Conservation (phyloP, 1,284 basidiomycete genomes). For the Rhodofomes roseus region DNA sequence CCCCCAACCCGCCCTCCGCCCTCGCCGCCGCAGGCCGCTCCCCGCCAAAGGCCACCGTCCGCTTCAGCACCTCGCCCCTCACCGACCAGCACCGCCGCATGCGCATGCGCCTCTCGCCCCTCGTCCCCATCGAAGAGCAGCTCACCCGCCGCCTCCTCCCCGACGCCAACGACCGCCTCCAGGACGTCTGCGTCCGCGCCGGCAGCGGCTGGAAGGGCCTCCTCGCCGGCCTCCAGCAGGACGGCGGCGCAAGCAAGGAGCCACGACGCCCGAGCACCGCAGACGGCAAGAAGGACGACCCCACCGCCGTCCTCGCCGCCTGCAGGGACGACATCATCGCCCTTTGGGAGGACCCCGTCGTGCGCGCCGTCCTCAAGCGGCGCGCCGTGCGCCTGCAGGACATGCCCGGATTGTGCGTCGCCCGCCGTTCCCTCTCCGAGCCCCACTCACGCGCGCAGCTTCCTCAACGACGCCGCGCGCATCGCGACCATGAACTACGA, state of each 20-base stretch:
- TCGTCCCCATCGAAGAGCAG: constrained; percentile 55
- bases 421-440: constrained; percentile 1
- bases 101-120: constrained; percentile 52
- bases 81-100: constrained; percentile 40
- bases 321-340: constrained; percentile 41
- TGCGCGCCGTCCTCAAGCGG: constrained; percentile 43
- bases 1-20: constrained; percentile 7
- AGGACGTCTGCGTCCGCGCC: constrained; percentile 52
- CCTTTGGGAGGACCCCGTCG: constrained; percentile 53
- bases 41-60: constrained; percentile 12
- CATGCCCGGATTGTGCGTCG: constrained; percentile 53
- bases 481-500: constrained; percentile 49
- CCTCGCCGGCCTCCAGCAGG: constrained; percentile 16
- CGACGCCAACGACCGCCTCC: constrained; percentile 18
- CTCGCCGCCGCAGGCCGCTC: background rate
- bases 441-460: constrained; percentile 31
- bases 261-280: constrained; percentile 16
- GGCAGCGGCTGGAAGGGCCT: constrained; percentile 55
- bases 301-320: constrained; percentile 24
- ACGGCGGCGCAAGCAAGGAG: constrained; percentile 4
- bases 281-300: constrained; percentile 19
- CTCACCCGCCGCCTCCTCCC: constrained; percentile 42
- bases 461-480: constrained; percentile 56
- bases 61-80: constrained; percentile 23
- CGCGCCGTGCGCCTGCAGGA: constrained; percentile 48